These are phyloP conservation scores for Nigrograna mackinnonii DNA, from an alignment of 2,329 filamentous ascomycete species.

Conservation along the genomic window DNA sequence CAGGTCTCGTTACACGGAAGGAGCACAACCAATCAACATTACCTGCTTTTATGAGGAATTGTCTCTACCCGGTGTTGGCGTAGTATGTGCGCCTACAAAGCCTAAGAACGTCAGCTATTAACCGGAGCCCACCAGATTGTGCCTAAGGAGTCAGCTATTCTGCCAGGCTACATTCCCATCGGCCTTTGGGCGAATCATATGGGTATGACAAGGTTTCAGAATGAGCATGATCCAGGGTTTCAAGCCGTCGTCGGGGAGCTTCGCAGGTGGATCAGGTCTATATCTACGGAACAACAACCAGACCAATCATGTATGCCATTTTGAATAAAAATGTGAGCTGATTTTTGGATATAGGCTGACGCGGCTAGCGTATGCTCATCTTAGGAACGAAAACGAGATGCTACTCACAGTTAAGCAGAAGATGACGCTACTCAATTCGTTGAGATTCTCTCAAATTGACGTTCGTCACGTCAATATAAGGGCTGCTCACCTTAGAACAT, in stretches of 20 bases:
- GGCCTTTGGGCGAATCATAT: conserved; percentile 26
- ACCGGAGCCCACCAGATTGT: conserved; percentile 22
- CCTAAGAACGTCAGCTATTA: not conserved
- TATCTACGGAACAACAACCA: too few species aligned
- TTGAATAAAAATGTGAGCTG: too few species aligned
- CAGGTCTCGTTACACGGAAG: conserved; percentile 14
- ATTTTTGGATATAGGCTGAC: too few species aligned
- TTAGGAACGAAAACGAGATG: too few species aligned
- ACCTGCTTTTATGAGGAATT: conserved; percentile 32
- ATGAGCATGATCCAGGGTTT: conserved; percentile 17
- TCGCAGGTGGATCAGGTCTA: conserved; percentile 15
- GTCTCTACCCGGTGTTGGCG: conserved; percentile 22
- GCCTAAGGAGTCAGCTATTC: conserved; percentile 27
- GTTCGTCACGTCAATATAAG: conserved; percentile 41
- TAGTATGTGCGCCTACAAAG: conserved; percentile 2
- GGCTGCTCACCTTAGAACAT: conserved; percentile 42
- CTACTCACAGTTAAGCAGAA: too few species aligned
- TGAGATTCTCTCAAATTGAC: conserved; percentile 45
- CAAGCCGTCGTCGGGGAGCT: conserved; percentile 14
- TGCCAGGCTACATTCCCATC: conserved; percentile 35
- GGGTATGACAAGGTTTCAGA: conserved; percentile 27
- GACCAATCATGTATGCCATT: too few species aligned
- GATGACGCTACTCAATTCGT: conserved; percentile 37
- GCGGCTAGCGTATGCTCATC: too few species aligned
- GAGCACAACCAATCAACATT: conserved; percentile 21